Evolutionary conservation across 73 alveolate genomes (phyloP).

Genomic region (Symbiodinium natans): DNA sequence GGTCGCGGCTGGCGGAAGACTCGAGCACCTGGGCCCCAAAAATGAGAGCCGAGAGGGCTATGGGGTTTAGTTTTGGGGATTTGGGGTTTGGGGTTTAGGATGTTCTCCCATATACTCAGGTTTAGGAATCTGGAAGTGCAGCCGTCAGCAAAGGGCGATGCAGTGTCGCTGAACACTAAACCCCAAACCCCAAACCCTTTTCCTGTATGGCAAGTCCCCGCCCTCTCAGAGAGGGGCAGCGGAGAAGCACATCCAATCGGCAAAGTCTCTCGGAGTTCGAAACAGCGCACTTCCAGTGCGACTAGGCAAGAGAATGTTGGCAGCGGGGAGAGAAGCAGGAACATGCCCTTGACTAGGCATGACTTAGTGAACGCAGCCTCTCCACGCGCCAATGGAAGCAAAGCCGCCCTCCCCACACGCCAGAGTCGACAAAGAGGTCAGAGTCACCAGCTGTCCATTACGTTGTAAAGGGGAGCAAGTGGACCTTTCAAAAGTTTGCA

Average conservation of each 20-base stretch:
- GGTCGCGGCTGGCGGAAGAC: constrained; percentile 1
- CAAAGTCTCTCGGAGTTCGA: background rate
- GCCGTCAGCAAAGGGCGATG: no score
- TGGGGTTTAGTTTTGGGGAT: no score
- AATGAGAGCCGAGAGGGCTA: no score
- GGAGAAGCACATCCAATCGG: background rate
- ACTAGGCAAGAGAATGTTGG: background rate
- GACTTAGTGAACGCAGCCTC: no score
- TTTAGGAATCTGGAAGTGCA: no score
- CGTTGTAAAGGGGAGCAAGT: background rate
- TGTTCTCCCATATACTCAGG: no score
- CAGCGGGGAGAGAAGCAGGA: background rate
- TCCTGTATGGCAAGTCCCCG: background rate
- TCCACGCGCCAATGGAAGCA: background rate
- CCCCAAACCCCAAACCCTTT: background rate
- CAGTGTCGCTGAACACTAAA: no score
- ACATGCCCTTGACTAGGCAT: no score
- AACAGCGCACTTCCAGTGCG: constrained; percentile 15
- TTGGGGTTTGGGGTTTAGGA: no score
- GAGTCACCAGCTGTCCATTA: background rate
- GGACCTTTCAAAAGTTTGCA: no score
- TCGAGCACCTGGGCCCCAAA: background rate
- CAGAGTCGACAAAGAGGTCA: no score
- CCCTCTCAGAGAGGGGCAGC: constrained; percentile 10
- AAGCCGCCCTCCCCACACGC: background rate